Percentiles rank a stretch among this genome's conserved stretches.
Conservation (phyloP, 2,329 filamentous ascomycete genomes). For the Coniochaeta hoffmannii region DNA sequence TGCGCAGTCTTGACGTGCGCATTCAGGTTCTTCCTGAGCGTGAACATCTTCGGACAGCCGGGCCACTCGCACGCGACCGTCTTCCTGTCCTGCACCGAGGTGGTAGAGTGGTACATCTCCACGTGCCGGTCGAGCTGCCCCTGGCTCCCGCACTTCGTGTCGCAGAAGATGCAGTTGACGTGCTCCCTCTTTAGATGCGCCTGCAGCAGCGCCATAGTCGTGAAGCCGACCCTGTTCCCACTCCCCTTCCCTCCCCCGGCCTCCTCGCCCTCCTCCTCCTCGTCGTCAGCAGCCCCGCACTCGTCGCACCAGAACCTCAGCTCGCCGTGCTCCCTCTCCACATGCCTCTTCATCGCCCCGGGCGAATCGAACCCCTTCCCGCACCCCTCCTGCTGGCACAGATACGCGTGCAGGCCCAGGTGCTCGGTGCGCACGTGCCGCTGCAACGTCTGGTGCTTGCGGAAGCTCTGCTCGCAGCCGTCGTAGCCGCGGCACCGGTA, state of each 20-base stretch:
- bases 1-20: constrained; percentile 74
- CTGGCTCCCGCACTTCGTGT: constrained; percentile 57
- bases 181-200: constrained; percentile 68
- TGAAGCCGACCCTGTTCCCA: constrained; percentile 49
- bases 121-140: constrained; percentile 68
- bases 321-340: constrained; percentile 61
- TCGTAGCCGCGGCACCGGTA: constrained; percentile 65
- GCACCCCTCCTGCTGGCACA: constrained; percentile 58
- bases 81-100: constrained; percentile 54
- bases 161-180: constrained; percentile 69
- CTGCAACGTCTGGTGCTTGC: constrained; percentile 80
- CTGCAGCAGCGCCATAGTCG: constrained; percentile 63
- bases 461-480: constrained; percentile 69
- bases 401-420: constrained; percentile 61
- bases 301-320: constrained; percentile 70
- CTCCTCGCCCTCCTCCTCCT: constrained; percentile 28
- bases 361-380: constrained; percentile 65
- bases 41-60: constrained; percentile 71
- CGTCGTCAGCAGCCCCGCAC: constrained; percentile 39
- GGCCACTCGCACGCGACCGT: constrained; percentile 58
- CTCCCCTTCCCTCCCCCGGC: constrained; percentile 26
- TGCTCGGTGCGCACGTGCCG: constrained; percentile 76
- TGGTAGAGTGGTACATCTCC: constrained; percentile 65
- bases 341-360: constrained; percentile 63
- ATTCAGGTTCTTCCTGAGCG: constrained; percentile 74